Evolutionary conservation across 768 basidiomycete genomes (phyloP), one percentile per base, ranked within the genome.

Genomic region (Kwoniella mangroviensis): DNA sequence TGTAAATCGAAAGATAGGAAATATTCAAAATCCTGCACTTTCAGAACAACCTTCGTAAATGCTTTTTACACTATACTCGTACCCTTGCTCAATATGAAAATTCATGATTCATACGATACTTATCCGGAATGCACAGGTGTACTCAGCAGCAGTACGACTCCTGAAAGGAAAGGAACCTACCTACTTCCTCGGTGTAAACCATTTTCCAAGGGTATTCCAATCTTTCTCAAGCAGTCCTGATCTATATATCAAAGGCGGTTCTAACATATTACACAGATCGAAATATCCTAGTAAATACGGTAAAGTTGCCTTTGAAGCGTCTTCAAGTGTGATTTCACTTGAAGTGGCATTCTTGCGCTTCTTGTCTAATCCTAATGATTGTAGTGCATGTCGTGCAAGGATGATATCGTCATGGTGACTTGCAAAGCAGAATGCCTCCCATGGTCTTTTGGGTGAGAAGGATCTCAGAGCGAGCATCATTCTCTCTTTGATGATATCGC

Each of bases 391-490:
- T 65, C 52, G 52, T 26, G 63, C 63, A 2, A 65, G 34, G 26
- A 24, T 45, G n/a, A 26, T n/a, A 34, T 52, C n/a, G 24, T 65
- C 52, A 51, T 53, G 26, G 21, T 55, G 49, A 22, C 45, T 52
- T 24, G 63, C 63, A 22, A 65, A 49, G 28, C 51, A 65, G 52
- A 65, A 65, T n/a, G 52, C 43, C 49, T 52, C 52, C 63, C 63
- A 65, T 19, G 63, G 63, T 53, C 22, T 22, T 10, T 55, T 28
- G 15, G 26, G 54, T 11, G 22, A 55, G 22, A 55, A 55, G 21
- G 22, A 28, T 22, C 26, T 28, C 2, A 55, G 9, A 17, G 54
- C 54, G 4, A 19, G 54, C 22, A 55, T 22, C 7, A 49, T 15
- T 49, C 45, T 49, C 45, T 49, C 45, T 17, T 49, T 49, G 45